Conservation (phyloP, 1,139 yeast genomes). For the Yamadazyma membranifaciens region DNA sequence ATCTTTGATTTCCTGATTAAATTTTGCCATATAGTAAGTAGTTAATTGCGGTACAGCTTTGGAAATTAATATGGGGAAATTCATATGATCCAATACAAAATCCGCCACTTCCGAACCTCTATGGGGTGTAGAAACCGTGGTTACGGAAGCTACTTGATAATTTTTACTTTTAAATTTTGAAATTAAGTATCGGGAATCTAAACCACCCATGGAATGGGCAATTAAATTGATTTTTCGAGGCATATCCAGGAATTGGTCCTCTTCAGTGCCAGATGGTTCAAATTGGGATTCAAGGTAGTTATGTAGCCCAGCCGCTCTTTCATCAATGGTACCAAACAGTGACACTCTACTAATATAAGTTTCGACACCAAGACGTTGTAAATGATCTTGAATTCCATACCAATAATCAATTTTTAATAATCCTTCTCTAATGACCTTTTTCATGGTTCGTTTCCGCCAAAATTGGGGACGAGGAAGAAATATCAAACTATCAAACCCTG, state of each 20-base stretch:
- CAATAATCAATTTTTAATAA: slow-evolving; percentile 58
- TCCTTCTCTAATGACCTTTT: slow-evolving; percentile 15
- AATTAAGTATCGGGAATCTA: slow-evolving; percentile 77
- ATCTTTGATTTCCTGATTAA: slow-evolving; percentile 53
- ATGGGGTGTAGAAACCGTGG: slow-evolving; percentile 88
- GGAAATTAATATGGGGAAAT: slow-evolving; percentile 22
- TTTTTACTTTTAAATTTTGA: slow-evolving; percentile 47
- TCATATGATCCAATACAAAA: slow-evolving; percentile 45
- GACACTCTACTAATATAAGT: slow-evolving; percentile 80
- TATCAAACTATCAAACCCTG: slow-evolving; percentile 69
- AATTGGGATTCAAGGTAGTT: slow-evolving; percentile 48
- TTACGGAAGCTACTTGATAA: slow-evolving; percentile 64
- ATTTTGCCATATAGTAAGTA: slow-evolving; percentile 47
- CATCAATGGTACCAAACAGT: slow-evolving; percentile 73
- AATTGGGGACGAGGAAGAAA: slow-evolving; percentile 38
- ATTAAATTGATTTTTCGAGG: slow-evolving; percentile 62
- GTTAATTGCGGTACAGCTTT: slow-evolving; percentile 60
- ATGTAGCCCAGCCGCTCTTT: slow-evolving; percentile 62
- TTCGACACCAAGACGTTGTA: slow-evolving; percentile 60
- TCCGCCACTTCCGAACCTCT: slow-evolving; percentile 86
- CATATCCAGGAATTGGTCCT: slow-evolving; percentile 10
- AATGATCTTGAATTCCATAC: slow-evolving; percentile 69
- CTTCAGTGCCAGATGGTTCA: slow-evolving; percentile 20
- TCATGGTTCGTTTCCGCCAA: slow-evolving; percentile 12
- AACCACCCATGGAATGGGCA: slow-evolving; percentile 96